Conservation (phyloP, 371 early-diverging fungal genomes). For the Smittium culicis region DNA sequence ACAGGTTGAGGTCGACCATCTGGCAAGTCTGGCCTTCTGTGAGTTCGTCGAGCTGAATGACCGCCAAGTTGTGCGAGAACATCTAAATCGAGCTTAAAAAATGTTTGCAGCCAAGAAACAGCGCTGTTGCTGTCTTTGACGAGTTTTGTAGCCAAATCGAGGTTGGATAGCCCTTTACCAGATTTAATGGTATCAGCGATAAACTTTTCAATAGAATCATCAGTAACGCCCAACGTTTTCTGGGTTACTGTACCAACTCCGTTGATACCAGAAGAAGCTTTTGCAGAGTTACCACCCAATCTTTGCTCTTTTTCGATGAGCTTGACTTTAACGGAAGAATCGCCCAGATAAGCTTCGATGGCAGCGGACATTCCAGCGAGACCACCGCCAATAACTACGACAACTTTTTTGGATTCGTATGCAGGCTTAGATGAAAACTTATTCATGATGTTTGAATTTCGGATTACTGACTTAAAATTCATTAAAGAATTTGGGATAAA, state of each 20-base stretch:
- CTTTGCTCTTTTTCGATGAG: conserved; percentile 62
- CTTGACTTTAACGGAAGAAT: conserved; percentile 42
- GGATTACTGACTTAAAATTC: too few species aligned
- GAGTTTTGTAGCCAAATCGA: conserved; percentile 73
- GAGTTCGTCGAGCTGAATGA: conserved; percentile 76
- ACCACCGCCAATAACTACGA: conserved; percentile 59
- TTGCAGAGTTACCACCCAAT: conserved; percentile 78
- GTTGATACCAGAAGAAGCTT: conserved; percentile 97
- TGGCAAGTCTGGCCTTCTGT: conserved; percentile 43
- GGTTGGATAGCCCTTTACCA: conserved; percentile 70
- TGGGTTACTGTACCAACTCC: conserved; percentile 76
- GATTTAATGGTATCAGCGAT: conserved; percentile 77
- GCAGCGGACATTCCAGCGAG: conserved; percentile 68
- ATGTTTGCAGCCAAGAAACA: conserved; percentile 85
- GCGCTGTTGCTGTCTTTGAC: conserved; percentile 73
- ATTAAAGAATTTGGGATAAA: too few species aligned
- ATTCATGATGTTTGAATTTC: too few species aligned
- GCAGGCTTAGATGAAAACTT: too few species aligned
- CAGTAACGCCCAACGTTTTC: conserved; percentile 11
- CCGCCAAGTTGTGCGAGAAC: conserved; percentile 85
- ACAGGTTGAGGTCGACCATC: conserved; percentile 48
- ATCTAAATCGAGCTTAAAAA: conserved; percentile 72
- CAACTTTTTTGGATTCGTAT: too few species aligned
- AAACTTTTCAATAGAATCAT: conserved; percentile 77
- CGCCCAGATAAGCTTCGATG: conserved; percentile 42